These are phyloP conservation scores for Ochetophila trinervis DNA, from an alignment of 306 rosid species.

Conservation along the genomic window DNA sequence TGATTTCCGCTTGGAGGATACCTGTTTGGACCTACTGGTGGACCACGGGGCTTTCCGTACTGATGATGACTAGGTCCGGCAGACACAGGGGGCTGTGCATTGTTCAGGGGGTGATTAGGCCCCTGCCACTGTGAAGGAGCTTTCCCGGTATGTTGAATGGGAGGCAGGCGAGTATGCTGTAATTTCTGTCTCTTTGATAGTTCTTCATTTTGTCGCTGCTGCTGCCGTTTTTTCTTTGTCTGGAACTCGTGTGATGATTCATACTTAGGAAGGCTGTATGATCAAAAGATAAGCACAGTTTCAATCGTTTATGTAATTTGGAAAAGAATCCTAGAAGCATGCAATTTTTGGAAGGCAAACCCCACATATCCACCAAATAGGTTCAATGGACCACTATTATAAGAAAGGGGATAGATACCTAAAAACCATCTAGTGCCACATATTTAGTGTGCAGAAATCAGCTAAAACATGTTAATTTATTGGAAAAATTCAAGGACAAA, in stretches of 20 bases:
- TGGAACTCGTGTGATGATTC: slow-evolving; percentile 74
- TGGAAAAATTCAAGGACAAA: not conserved
- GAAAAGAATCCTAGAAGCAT: not conserved
- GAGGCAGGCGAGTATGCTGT: slow-evolving; percentile 49
- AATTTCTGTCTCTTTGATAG: slow-evolving; percentile 50
- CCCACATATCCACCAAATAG: too few species aligned
- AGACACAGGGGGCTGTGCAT: slow-evolving; percentile 44
- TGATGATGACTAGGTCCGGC: slow-evolving; percentile 51
- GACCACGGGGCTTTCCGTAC: slow-evolving; percentile 49
- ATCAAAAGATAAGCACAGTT: slow-evolving; percentile 13
- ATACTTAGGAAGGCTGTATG: slow-evolving; percentile 57
- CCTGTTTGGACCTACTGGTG: slow-evolving; percentile 48
- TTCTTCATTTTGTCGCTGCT: slow-evolving; percentile 64
- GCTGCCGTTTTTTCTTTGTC: slow-evolving; percentile 69
- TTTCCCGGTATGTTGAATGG: slow-evolving; percentile 48
- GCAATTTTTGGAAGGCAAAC: too few species aligned
- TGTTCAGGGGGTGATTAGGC: slow-evolving; percentile 37
- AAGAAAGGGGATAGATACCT: too few species aligned
- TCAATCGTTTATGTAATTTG: not conserved
- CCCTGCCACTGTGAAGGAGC: slow-evolving; percentile 40
- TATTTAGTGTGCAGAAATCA: not conserved
- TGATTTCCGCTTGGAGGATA: slow-evolving; percentile 50
- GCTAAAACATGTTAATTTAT: not conserved
- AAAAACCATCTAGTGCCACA: too few species aligned
- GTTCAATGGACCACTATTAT: too few species aligned